Base-by-base conservation (phyloP, 331 rosid species). In the Quercus tomentella region DNA sequence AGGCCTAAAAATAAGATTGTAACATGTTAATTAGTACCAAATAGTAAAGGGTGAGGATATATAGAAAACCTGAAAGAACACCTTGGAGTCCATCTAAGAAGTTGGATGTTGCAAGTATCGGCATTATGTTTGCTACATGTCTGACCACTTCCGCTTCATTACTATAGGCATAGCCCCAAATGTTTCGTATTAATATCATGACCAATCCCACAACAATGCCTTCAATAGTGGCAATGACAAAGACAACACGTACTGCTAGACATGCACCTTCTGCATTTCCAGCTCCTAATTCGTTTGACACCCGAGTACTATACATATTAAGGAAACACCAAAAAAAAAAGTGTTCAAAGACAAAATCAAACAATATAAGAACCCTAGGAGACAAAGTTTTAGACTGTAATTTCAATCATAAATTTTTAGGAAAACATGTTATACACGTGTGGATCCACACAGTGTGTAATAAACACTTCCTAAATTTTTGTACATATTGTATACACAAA, bases 231-330 rank as follows among this genome's bases (percentile, higher is more conserved):
- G 91, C 91, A 77, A 86, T 55, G 54, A 82, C 74, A 33, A 89
- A 25, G 28, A 83, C 85, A 1, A 94, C 90, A 30, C 72, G 74
- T 8, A 89, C 96, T 4, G 97, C 91, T 74, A 95, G 83, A 70
- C 86, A 79, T 51, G 97, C 94, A 52, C 81, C 80, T 26, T 75
- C 79, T 6, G 98, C 87, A 84, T 12, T 55, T 25, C 96, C 97
- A 66, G 97, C 97, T 72, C 97, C 97, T 37, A 94, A 77, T 76
- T 92, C 94, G 62, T 92, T 91, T 30, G 97, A 91, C 66, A 91
- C 92, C 75, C 97, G 87, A 63, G 97, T 94, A 79, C 97, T 94
- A 77, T 66, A 49, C 54, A 49, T 49, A 11, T 1, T 3, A 49
- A 11, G 4, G 54, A 49, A 3, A 45, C 17, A 10, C 54, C 12